phyloP scores from a whole-genome alignment of 78 protist species.

The Planoprotostelium fungivorum region DNA sequence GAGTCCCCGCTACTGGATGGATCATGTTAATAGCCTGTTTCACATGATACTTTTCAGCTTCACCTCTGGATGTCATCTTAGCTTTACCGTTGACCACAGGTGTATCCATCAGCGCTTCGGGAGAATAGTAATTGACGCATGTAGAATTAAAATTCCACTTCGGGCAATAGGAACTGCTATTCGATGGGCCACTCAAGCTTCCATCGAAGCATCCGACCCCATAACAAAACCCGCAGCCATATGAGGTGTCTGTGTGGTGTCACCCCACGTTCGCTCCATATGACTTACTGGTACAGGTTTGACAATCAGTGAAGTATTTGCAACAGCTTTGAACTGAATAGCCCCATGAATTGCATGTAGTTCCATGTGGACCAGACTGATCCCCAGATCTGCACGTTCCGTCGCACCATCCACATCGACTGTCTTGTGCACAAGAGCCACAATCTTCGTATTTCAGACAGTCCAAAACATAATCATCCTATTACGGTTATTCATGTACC shows the following conservation, averaged over 20 bases:
- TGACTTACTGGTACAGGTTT: neutral
- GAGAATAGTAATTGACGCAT: neutral
- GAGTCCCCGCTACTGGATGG: neutral
- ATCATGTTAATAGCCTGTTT: neutral
- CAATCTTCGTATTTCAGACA: neutral
- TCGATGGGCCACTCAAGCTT: neutral
- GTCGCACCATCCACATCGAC: neutral
- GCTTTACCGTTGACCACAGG: neutral
- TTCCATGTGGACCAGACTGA: neutral
- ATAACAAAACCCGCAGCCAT: neutral
- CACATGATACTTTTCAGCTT: neutral
- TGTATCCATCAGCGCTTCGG: neutral
- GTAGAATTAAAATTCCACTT: neutral
- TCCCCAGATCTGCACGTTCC: neutral
- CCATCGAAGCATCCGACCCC: neutral
- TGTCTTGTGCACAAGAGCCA: neutral
- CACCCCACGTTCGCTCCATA: neutral
- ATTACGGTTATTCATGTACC: neutral
- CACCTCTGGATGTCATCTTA: neutral
- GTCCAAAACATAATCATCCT: neutral
- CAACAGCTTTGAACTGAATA: neutral
- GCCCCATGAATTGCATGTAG: neutral
- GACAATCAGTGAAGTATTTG: neutral
- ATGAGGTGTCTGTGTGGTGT: neutral
- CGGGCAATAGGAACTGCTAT: neutral